A percentile compares a stretch with the other conserved stretches of the same genome.
phyloP scores from a whole-genome alignment of 768 basidiomycete genomes.

The Udeniomyces megalosporus region DNA sequence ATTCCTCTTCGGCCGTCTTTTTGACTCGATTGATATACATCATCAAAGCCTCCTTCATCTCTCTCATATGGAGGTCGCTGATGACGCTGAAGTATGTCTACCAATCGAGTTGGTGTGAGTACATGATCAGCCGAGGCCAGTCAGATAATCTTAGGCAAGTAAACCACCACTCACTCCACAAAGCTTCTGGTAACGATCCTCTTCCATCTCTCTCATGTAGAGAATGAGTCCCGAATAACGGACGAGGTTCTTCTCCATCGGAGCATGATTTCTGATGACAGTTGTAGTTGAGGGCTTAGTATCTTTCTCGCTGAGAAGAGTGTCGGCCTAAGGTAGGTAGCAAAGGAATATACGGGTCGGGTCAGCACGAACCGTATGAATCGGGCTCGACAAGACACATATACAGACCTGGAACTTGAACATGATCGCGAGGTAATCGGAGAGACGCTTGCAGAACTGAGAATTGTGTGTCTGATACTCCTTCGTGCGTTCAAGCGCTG shows the following conservation, averaged over 20 bases:
- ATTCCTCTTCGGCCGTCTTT: constrained; percentile 47
- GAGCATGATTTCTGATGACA: constrained; percentile 36
- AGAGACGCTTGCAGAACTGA: constrained; percentile 83
- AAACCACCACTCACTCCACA: constrained; percentile 51
- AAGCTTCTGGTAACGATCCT: constrained; percentile 65
- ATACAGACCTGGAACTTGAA: constrained; percentile 42
- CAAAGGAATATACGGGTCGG: too few species aligned
- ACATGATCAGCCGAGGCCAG: constrained; percentile 9
- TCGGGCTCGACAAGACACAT: too few species aligned
- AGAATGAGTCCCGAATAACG: constrained; percentile 78
- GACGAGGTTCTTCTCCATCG: constrained; percentile 66
- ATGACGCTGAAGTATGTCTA: constrained; percentile 81
- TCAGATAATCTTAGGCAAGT: neutral
- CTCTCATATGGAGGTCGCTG: constrained; percentile 62
- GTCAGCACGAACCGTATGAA: too few species aligned
- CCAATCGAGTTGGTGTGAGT: neutral
- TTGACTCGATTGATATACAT: constrained; percentile 46
- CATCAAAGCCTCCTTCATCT: constrained; percentile 58
- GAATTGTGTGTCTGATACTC: constrained; percentile 79
- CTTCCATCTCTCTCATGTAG: constrained; percentile 94
- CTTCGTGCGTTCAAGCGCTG: constrained; percentile 77
- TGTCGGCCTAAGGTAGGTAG: constrained; percentile 39
- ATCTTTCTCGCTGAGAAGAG: constrained; percentile 42
- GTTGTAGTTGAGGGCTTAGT: constrained; percentile 31
- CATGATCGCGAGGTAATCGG: constrained; percentile 81